A percentile compares a stretch with the other conserved stretches of the same genome.
Conservation (phyloP, 73 alveolate species). For the Tetrahymena borealis region DNA sequence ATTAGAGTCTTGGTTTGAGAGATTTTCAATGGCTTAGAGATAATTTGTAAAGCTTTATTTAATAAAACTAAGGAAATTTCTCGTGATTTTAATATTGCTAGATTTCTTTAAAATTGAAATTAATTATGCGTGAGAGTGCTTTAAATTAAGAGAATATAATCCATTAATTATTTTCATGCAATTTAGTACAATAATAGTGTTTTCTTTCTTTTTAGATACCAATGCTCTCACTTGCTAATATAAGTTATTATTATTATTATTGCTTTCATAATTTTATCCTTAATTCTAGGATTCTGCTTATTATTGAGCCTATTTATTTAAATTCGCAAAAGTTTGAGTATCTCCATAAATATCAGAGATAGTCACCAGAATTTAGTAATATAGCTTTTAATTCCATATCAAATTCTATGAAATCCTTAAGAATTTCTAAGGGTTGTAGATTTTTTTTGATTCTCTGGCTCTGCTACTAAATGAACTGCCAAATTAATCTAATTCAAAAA, state of each 20-base stretch:
- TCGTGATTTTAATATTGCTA: neutral
- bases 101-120: neutral
- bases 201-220: neutral
- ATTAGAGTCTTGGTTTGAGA: neutral
- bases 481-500: neutral
- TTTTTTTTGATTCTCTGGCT: neutral
- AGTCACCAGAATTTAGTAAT: neutral
- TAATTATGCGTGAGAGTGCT: neutral
- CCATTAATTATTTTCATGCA: neutral
- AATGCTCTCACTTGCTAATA: neutral
- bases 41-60: neutral
- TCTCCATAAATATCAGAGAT: neutral
- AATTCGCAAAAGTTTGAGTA: neutral
- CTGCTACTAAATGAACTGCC: neutral
- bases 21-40: neutral
- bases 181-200: neutral
- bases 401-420: neutral
- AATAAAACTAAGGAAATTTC: neutral
- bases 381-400: neutral
- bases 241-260: neutral
- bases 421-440: neutral
- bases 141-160: neutral
- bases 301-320: neutral
- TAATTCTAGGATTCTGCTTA: neutral
- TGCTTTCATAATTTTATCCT: neutral